Evolutionary conservation across 139 green algal genomes (phyloP).

Genomic region (Tetratostichococcus sp.): DNA sequence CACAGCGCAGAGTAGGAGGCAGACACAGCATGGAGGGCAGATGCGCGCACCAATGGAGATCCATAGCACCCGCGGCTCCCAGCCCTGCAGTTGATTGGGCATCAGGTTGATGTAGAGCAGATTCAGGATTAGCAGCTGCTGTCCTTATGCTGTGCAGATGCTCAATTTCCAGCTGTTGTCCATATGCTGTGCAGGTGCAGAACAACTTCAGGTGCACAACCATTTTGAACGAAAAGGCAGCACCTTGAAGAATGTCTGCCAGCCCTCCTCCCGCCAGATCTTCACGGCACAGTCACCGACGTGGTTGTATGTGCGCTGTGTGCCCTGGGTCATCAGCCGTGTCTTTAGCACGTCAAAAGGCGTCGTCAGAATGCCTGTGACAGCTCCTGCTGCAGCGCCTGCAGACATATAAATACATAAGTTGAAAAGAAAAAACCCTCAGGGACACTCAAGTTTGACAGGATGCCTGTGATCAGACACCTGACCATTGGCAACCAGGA

Average conservation of each 20-base stretch:
- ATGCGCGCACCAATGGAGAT: constrained; percentile 71
- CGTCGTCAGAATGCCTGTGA: constrained; percentile 85
- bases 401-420: constrained; percentile 19
- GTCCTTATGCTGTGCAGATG: too few species aligned
- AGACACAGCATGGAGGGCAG: too few species aligned
- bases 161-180: too few species aligned
- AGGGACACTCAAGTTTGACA: not conserved
- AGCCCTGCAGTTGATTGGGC: constrained; percentile 44
- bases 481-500: not conserved
- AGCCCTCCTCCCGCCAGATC: constrained; percentile 80
- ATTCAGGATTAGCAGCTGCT: not conserved
- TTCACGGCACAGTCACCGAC: constrained; percentile 54
- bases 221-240: not conserved
- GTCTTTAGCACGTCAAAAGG: constrained; percentile 94
- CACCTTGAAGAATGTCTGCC: constrained; percentile 71
- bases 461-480: not conserved
- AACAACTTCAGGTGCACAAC: too few species aligned
- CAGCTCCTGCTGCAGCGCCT: constrained; percentile 71
- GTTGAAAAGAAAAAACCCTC: not conserved
- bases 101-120: not conserved
- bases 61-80: constrained; percentile 93
- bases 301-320: constrained; percentile 42
- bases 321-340: constrained; percentile 85
- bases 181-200: too few species aligned
- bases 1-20: too few species aligned